Evolutionary conservation across 306 rosid species (phyloP).

Genomic region (Urtica urens): DNA sequence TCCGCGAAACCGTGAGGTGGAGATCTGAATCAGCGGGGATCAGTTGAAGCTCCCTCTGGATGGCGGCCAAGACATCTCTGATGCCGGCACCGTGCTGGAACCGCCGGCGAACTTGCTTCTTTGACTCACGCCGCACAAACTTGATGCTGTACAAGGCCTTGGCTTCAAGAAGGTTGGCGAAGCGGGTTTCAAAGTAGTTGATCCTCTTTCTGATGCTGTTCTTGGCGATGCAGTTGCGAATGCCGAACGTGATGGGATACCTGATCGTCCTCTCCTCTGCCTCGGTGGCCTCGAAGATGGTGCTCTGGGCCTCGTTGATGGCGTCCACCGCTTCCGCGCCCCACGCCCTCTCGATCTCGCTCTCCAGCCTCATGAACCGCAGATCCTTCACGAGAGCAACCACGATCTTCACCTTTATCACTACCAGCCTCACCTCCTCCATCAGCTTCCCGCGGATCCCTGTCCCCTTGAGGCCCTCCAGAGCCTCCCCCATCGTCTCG

Average conservation of each 20-base stretch:
- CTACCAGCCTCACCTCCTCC: background rate
- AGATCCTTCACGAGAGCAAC: conserved; percentile 20
- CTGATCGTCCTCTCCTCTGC: background rate
- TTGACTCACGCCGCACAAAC: background rate
- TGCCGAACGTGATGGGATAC: background rate
- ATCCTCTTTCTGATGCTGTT: background rate
- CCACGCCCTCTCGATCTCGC: conserved; percentile 22
- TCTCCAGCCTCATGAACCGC: conserved; percentile 10
- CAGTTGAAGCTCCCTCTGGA: too few species aligned
- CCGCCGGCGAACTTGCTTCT: background rate
- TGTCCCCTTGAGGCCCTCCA: background rate
- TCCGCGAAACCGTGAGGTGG: background rate
- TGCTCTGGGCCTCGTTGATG: background rate
- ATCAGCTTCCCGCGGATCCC: background rate
- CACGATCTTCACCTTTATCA: conserved; percentile 12
- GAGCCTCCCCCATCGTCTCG: background rate
- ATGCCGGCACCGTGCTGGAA: background rate
- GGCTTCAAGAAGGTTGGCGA: background rate
- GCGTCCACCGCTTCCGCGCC: background rate
- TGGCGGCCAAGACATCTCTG: too few species aligned
- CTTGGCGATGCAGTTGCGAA: background rate
- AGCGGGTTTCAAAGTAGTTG: background rate
- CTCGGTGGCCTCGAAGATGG: background rate
- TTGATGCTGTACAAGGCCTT: background rate
- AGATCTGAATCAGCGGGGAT: background rate